Evolutionary conservation across 768 basidiomycete genomes (phyloP), one percentile per base, ranked within the genome.

Genomic region (Suillus plorans): DNA sequence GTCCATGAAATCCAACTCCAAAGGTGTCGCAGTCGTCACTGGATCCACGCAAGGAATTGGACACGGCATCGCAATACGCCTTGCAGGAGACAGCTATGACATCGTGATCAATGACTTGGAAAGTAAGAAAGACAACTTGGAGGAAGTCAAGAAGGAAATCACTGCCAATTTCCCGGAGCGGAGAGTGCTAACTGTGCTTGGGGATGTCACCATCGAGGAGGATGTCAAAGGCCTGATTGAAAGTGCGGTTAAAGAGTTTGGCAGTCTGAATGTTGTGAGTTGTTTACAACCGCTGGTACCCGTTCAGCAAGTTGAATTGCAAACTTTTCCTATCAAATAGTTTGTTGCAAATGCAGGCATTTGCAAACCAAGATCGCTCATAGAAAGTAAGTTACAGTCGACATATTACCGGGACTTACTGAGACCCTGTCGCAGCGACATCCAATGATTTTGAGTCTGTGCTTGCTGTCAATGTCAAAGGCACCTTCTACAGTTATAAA

Each of bases 401-500:
- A 71, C n/a, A 25, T 8, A 42, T 36, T 18, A 36, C 36, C 34
- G n/a, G 28, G 18, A 28, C n/a, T 36, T 41, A 39, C 37, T 28
- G 4, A 10, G 36, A 62, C 47, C 1, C 25, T 41, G 41, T 60
- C 4, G 13, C 57, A 82, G 81, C 74, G 1, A 69, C 71, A 31
- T 63, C 74, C 2, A 73, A 74, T 28, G 73, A 80, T 12, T 71
- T 77, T 65, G 77, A 82, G 36, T 63, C 66, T 22, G 53, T 77
- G 12, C 65, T 79, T n/a, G 63, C 74, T 2, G 72, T 81, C 59
- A 84, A 84, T 49, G 72, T 76, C 36, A 76, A 75, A 18, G 80
- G 84, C 6, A 73, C 74, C 0, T 74, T 83, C 67, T 69, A 81
- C 20, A 76, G 75, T 59, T 81, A 80, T 67, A 82, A 81, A 65